These are phyloP conservation scores for Prunus salicina DNA, from an alignment of 306 rosid species.

Conservation along the genomic window DNA sequence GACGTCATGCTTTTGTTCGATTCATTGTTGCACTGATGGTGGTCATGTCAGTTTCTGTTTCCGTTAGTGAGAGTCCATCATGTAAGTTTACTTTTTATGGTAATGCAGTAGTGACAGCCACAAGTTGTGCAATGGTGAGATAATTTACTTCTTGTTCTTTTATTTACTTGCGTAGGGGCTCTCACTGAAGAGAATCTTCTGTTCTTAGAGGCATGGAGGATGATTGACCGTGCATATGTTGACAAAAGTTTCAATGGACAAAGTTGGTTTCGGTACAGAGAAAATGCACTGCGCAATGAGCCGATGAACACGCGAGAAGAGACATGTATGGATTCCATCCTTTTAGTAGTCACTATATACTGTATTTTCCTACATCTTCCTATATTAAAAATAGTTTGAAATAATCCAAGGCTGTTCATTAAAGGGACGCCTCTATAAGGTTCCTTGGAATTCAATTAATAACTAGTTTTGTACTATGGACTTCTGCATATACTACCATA, in stretches of 20 bases:
- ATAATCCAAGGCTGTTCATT: background rate
- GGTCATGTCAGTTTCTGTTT: conserved; percentile 65
- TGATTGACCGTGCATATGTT: conserved; percentile 88
- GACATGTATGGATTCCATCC: conserved; percentile 61
- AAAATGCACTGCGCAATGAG: conserved; percentile 77
- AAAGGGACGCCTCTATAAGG: background rate
- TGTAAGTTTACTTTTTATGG: conserved; percentile 45
- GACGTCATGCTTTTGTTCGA: conserved; percentile 43
- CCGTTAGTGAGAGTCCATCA: conserved; percentile 43
- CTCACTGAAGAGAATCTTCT: conserved; percentile 85
- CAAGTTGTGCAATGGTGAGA: background rate
- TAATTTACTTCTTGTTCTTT: conserved; percentile 1
- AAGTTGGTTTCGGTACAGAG: conserved; percentile 96
- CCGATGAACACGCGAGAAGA: conserved; percentile 87
- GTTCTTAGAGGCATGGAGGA: conserved; percentile 96
- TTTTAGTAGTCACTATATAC: conserved; percentile 3
- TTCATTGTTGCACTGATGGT: conserved; percentile 63
- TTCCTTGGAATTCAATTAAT: background rate
- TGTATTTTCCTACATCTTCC: background rate
- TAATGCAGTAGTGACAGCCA: background rate
- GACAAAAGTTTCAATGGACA: conserved; percentile 93
- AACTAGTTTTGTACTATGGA: background rate
- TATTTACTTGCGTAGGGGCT: conserved; percentile 41
- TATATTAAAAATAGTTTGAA: background rate
- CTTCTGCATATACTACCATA: background rate